These are phyloP conservation scores for Saccharomycopsis capsularis DNA, from an alignment of 805 yeast species.

Conservation along the genomic window DNA sequence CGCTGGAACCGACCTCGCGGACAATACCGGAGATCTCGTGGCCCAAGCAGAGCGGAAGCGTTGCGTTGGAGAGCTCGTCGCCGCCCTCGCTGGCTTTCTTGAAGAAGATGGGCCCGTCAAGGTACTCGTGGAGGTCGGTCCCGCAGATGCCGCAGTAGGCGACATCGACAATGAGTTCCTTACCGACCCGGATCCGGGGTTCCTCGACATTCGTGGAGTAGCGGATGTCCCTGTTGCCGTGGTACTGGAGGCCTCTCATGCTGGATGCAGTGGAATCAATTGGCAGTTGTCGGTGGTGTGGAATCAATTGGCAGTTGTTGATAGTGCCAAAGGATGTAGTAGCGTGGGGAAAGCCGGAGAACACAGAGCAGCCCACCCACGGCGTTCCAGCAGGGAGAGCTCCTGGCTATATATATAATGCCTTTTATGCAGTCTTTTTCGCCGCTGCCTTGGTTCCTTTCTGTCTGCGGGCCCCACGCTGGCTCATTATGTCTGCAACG, in stretches of 20 bases:
- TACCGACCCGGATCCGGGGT: slow-evolving; percentile 32
- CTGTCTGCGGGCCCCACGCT: too few species aligned
- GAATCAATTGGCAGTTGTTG: too few species aligned
- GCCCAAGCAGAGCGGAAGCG: slow-evolving; percentile 43
- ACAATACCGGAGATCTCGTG: slow-evolving; percentile 48
- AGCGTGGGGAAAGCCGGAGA: too few species aligned
- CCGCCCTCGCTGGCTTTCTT: slow-evolving; percentile 32
- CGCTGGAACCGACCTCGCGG: slow-evolving; percentile 39
- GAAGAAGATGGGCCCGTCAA: slow-evolving; percentile 55
- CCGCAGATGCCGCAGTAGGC: slow-evolving; percentile 60
- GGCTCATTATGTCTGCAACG: too few species aligned
- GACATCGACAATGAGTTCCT: slow-evolving; percentile 39
- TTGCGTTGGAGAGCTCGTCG: slow-evolving; percentile 35
- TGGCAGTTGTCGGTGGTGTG: too few species aligned
- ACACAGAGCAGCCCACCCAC: too few species aligned
- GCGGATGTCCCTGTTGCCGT: slow-evolving; percentile 39
- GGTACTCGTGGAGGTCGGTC: slow-evolving; percentile 51
- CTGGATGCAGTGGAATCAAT: too few species aligned
- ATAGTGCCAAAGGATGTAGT: too few species aligned
- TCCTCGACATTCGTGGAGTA: slow-evolving; percentile 32
- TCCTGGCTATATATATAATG: too few species aligned
- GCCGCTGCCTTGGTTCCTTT: too few species aligned
- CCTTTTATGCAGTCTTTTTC: too few species aligned
- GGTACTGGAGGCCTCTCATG: slow-evolving; percentile 47
- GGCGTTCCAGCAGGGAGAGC: too few species aligned